Evolutionary conservation across 2,329 filamentous ascomycete genomes (phyloP), one percentile per base, ranked within the genome.

Genomic region (Proliferodiscus dingleyae): DNA sequence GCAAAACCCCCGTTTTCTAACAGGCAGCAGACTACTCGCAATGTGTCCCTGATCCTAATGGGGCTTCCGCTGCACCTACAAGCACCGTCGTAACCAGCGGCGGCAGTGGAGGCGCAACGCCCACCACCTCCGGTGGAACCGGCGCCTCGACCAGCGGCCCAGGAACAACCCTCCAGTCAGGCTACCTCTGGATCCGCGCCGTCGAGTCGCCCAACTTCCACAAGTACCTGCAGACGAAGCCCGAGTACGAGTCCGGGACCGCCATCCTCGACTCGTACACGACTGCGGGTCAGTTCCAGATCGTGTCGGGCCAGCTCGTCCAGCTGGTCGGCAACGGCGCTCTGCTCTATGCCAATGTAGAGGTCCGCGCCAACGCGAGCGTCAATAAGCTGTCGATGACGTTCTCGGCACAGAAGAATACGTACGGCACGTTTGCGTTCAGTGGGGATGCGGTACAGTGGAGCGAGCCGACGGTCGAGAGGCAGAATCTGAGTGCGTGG

Each of bases 361-460:
- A 52, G 16, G 30, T 24, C 11, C 47, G 28, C 3, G 26, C 47
- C 0, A 67, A 74, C 50, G 66, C 67, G 34, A 68, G 70, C 4
- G 71, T 70, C 47, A 71, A 68, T 19, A 71, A 68, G 41, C 68
- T 81, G 33, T 63, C 68, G 4, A 71, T 79, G 3, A 71, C 66
- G 37, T 81, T 80, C 62, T 68, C 67, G 16, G 64, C 67, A 37
- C 68, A 65, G 32, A 68, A 73, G 59, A 79, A 75, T 59, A 63
- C 68, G 0, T 81, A 76, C 47, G 78, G 78, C 5, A 71, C 70
- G 0, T 81, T 81, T 58, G 70, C 63, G 0, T 82, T 72, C 61
- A 71, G 73, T 51, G 77, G 77, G n/a, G 78, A 81, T 59, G 71
- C 75, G 2, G 58, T 81, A 26, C 74, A 72, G 9, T 81, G 78